phyloP scores from a whole-genome alignment of 202 grass and related monocot genomes.

The Setaria viridis region DNA sequence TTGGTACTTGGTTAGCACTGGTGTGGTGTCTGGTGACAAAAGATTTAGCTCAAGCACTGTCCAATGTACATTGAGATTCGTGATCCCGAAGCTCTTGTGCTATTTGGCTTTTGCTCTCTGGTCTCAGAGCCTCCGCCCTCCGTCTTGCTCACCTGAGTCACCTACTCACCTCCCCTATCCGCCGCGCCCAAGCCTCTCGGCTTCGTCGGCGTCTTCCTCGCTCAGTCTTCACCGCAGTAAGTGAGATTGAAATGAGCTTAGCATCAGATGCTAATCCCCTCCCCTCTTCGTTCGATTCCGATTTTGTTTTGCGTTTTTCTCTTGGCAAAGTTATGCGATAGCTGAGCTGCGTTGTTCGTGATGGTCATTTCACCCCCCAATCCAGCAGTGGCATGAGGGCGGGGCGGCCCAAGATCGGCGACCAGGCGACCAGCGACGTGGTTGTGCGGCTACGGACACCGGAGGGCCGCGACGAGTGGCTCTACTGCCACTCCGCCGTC shows the following conservation, averaged over 20 bases:
- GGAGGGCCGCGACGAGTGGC: constrained; percentile 87
- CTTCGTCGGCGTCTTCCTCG: background rate
- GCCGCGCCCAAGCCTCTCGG: background rate
- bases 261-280: background rate
- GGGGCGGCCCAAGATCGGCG: constrained; percentile 58
- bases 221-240: background rate
- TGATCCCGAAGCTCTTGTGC: background rate
- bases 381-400: constrained; percentile 37
- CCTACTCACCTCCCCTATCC: background rate
- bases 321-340: background rate
- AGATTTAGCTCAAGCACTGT: background rate
- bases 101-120: background rate
- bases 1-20: background rate
- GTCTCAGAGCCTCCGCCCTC: no score
- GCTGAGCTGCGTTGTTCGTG: constrained; percentile 7
- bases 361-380: constrained; percentile 18
- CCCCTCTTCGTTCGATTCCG: background rate
- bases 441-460: constrained; percentile 87
- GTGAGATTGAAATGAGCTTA: background rate
- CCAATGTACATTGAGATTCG: constrained; percentile 7
- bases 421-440: constrained; percentile 83
- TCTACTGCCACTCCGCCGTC: constrained; percentile 83
- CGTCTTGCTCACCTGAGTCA: no score
- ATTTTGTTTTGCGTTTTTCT: background rate
- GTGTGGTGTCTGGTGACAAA: background rate